Evolutionary conservation across 305 asterid genomes (phyloP), one percentile per base, ranked within the genome.

Genomic region (Fraxinus paxiana): DNA sequence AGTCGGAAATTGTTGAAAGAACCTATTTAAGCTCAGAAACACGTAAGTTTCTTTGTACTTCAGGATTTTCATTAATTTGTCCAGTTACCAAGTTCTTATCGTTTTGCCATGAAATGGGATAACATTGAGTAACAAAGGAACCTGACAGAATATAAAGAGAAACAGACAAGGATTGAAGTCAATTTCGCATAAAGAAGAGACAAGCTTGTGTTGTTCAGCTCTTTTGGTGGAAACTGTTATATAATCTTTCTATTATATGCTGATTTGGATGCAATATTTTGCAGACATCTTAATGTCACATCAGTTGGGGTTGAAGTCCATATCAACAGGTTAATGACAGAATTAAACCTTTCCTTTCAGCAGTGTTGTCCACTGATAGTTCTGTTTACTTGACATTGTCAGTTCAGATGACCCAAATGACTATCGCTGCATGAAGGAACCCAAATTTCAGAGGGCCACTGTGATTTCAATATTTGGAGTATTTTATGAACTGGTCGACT

Each of bases 1-100:
- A 51, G 83, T 31, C 56, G 74, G 86, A 86, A 37, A 37, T 37
- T 76, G 85, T 28, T 86, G 86, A 80, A 30, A 38, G 51, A 67
- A 70, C 61, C 48, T 87, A 83, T 83, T 82, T 78, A 79, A 82
- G 81, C 79, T 67, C 77, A 77, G 59, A 15, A 22, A 1, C 38
- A 9, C 15, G 37, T 12, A 43, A 46, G 46, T 75, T 24, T 73
- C 13, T 56, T 38, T 63, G 37, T 67, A 26, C 73, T 28, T 67
- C 1, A 67, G 38, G 56, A 63, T 79, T 54, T 73, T 79, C 67
- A 63, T 7, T 33, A 69, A 33, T 70, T 31, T 69, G 43, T 69
- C 22, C 43, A 30, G 75, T 20, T 15, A 1, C 22, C 41, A 15
- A 69, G 41, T 31, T 69, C 75, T 69, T 69, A 30, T 30, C 22